A percentile compares a stretch with the other conserved stretches of the same genome.
Evolutionary conservation across 78 protist genomes (phyloP).

Genomic region (Goniomonas avonlea): DNA sequence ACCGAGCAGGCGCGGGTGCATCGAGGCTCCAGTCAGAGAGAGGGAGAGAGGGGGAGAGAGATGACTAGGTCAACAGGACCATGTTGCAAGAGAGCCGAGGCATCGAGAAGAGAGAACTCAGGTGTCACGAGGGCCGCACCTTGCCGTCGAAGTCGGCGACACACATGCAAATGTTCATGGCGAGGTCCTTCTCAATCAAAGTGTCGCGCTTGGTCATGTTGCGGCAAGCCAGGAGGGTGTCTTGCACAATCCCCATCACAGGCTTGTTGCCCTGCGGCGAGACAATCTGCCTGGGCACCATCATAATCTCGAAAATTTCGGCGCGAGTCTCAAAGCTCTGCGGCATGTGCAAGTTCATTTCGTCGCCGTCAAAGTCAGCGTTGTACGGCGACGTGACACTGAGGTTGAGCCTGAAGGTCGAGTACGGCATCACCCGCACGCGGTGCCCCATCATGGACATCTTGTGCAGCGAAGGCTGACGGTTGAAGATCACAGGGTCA

Average conservation of each 20-base stretch:
- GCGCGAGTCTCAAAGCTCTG: constrained; percentile 7
- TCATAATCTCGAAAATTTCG: constrained; percentile 62
- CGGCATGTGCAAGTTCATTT: constrained; percentile 98
- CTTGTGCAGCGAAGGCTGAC: constrained; percentile 27
- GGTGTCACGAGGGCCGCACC: no score
- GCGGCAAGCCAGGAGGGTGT: constrained; percentile 81
- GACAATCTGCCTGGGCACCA: constrained; percentile 93
- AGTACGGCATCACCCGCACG: constrained; percentile 86
- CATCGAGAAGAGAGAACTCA: no score
- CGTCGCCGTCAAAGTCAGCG: constrained; percentile 99
- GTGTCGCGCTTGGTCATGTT: constrained; percentile 80
- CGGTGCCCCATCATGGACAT: constrained; percentile 99
- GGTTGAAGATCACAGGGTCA: constrained; percentile 24
- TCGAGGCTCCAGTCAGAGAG: no score
- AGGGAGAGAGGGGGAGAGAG: no score
- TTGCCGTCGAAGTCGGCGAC: constrained; percentile 84
- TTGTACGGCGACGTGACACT: constrained; percentile 97
- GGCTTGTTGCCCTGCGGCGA: constrained; percentile 95
- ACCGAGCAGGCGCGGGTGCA: neutral
- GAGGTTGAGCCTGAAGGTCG: constrained; percentile 96
- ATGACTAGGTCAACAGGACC: no score
- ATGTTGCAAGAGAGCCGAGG: no score
- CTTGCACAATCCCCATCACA: constrained; percentile 98
- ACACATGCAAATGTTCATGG: constrained; percentile 90
- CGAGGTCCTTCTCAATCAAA: constrained; percentile 65